Evolutionary conservation across 495 filamentous ascomycete genomes (phyloP).

Genomic region (Apodospora peruviana): DNA sequence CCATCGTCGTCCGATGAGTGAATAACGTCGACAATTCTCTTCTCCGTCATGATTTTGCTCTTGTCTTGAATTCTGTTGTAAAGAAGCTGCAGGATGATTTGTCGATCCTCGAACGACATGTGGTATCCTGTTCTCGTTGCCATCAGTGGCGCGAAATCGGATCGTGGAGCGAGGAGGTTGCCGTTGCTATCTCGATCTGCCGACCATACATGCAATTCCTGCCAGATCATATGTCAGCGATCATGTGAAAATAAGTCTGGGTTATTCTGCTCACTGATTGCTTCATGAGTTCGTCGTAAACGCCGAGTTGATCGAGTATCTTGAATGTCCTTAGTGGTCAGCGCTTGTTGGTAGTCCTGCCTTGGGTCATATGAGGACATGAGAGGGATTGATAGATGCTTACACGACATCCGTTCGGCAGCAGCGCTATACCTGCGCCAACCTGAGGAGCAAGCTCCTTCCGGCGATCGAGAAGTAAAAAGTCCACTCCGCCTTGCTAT

Average conservation of each 20-base stretch:
- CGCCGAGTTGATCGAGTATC: slow-evolving; percentile 31
- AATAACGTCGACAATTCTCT: slow-evolving; percentile 9
- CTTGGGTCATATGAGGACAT: no score
- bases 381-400: no score
- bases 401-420: slow-evolving; percentile 14
- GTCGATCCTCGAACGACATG: slow-evolving; percentile 8
- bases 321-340: not conserved
- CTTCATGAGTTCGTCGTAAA: slow-evolving; percentile 22
- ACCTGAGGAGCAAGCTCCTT: slow-evolving; percentile 9
- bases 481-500: slow-evolving; percentile 15
- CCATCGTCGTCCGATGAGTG: slow-evolving; percentile 5
- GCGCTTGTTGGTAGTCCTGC: not conserved
- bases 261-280: no score
- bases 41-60: slow-evolving; percentile 10
- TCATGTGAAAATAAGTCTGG: no score
- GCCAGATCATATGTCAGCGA: slow-evolving; percentile 8
- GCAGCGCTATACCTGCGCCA: slow-evolving; percentile 16
- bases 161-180: no score
- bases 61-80: slow-evolving; percentile 11
- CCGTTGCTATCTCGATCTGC: not conserved
- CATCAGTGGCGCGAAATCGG: not conserved
- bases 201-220: not conserved
- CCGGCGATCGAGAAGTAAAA: slow-evolving; percentile 15
- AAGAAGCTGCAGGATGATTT: slow-evolving; percentile 8
- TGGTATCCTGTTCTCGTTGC: slow-evolving; percentile 18